Percentiles rank a stretch among this genome's conserved stretches.
Evolutionary conservation across 805 yeast species (phyloP).

Genomic region (Brettanomyces sp.): DNA sequence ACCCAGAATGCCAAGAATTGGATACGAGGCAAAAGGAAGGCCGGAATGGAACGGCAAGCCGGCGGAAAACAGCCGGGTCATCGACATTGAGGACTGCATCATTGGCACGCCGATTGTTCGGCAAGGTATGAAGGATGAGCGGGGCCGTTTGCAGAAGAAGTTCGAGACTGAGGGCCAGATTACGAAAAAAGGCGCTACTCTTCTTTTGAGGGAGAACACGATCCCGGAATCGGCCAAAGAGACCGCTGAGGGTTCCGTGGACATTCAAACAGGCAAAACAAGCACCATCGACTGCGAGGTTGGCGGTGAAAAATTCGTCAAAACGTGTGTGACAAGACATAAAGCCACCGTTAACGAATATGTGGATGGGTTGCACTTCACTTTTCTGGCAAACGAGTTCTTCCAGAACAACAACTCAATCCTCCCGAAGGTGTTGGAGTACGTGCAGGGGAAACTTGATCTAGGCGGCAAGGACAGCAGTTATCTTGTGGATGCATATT

Average conservation of each 20-base stretch:
- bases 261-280: conserved; percentile 19
- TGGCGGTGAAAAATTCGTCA: conserved; percentile 26
- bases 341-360: conserved; percentile 75
- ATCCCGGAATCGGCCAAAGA: conserved; percentile 28
- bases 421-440: conserved; percentile 70
- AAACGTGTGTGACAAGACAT: conserved; percentile 71
- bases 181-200: conserved; percentile 65
- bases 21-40: conserved; percentile 82
- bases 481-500: conserved; percentile 86
- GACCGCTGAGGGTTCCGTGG: conserved; percentile 26
- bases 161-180: conserved; percentile 20
- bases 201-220: conserved; percentile 75
- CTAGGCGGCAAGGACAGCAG: conserved; percentile 29
- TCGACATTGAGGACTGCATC: conserved; percentile 90
- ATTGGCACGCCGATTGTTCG: conserved; percentile 81
- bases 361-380: conserved; percentile 66
- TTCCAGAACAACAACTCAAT: conserved; percentile 94
- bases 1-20: conserved; percentile 52
- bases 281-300: not conserved
- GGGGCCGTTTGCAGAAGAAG: conserved; percentile 40
- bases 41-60: conserved; percentile 39
- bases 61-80: conserved; percentile 28
- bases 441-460: conserved; percentile 65
- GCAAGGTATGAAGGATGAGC: conserved; percentile 61
- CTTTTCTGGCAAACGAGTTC: conserved; percentile 90